Conservation (phyloP, 2,329 filamentous ascomycete species). For the Alternaria infectoria region DNA sequence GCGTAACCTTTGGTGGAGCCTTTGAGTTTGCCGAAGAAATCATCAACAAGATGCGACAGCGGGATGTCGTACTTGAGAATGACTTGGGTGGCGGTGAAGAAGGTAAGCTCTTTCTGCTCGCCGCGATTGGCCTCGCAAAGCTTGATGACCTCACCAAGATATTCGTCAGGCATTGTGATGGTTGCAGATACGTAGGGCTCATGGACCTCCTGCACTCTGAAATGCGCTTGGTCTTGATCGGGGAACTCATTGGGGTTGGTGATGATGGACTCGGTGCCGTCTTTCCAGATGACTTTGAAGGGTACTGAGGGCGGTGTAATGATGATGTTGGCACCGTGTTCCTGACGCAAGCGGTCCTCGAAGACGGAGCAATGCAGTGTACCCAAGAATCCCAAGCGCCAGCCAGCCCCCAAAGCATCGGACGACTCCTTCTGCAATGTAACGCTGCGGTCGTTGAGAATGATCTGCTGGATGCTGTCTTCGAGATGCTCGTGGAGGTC, state of each 20-base stretch:
- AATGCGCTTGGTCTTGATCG: conserved; percentile 66
- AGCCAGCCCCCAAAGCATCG: conserved; percentile 90
- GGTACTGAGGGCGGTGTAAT: conserved; percentile 96
- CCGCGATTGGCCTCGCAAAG: conserved; percentile 90
- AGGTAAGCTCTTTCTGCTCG: conserved; percentile 84
- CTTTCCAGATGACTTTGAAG: conserved; percentile 79
- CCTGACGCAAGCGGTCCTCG: conserved; percentile 90
- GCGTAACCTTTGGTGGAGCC: conserved; percentile 94
- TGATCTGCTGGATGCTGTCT: conserved; percentile 91
- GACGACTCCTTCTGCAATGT: conserved; percentile 94
- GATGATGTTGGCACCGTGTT: conserved; percentile 93
- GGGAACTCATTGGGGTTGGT: conserved; percentile 90
- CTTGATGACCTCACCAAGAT: conserved; percentile 92
- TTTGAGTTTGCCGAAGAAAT: conserved; percentile 97
- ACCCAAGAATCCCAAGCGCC: conserved; percentile 93
- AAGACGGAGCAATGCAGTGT: conserved; percentile 99
- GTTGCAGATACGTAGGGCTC: conserved; percentile 82
- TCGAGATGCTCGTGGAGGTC: conserved; percentile 84
- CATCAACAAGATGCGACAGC: conserved; percentile 87
- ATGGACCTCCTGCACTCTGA: conserved; percentile 66
- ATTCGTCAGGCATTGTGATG: conserved; percentile 90
- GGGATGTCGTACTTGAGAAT: conserved; percentile 93
- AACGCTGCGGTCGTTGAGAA: conserved; percentile 93
- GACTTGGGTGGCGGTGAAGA: conserved; percentile 90
- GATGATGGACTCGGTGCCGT: conserved; percentile 79